Evolutionary conservation across 345 rosid genomes (phyloP).

Genomic region (Citrus inodora): DNA sequence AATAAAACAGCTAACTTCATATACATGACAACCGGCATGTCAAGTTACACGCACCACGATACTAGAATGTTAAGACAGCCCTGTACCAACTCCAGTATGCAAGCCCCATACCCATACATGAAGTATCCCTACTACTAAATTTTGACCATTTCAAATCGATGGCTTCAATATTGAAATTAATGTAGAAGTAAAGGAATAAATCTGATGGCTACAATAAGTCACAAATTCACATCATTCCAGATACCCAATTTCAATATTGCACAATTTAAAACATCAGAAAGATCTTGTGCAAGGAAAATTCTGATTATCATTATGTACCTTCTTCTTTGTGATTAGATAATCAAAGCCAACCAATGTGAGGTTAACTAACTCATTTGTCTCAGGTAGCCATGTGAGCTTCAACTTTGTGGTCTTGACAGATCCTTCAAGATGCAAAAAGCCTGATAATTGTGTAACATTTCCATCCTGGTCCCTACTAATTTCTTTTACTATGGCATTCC

Average conservation of each 20-base stretch:
- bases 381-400: conserved; percentile 91
- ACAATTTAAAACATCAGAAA: neutral
- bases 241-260: neutral
- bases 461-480: conserved; percentile 60
- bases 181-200: neutral
- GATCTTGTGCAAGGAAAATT: neutral
- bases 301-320: conserved; percentile 32
- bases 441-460: conserved; percentile 47
- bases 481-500: conserved; percentile 76
- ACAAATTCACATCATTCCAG: neutral
- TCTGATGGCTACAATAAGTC: neutral
- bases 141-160: neutral
- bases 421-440: conserved; percentile 77
- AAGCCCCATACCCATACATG: neutral
- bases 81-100: neutral
- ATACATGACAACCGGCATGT: neutral
- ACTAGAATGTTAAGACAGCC: neutral
- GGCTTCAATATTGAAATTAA: neutral
- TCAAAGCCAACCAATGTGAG: conserved; percentile 60
- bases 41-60: neutral
- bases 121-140: neutral
- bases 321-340: conserved; percentile 68
- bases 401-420: conserved; percentile 84
- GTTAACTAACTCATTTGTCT: conserved; percentile 51
- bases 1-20: neutral